Percentiles rank a stretch among this genome's conserved stretches.
phyloP scores from a whole-genome alignment of 805 yeast species.

The Cyberlindnera mycetangii region DNA sequence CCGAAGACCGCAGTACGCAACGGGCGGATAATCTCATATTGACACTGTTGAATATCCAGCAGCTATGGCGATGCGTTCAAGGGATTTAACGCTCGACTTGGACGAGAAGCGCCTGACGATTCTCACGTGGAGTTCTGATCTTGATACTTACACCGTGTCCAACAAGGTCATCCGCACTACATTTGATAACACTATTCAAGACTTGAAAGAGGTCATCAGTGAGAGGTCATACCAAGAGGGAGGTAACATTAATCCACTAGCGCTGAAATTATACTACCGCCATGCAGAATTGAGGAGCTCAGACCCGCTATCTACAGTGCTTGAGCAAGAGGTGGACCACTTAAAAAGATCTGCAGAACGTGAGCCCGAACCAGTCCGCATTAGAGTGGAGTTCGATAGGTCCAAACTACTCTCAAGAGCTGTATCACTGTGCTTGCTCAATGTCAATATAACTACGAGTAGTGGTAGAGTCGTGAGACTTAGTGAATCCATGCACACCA shows the following conservation, averaged over 20 bases:
- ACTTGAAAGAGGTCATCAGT: constrained; percentile 24
- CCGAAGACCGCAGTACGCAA: not conserved
- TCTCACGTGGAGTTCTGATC: constrained; percentile 24
- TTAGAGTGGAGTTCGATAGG: constrained; percentile 23
- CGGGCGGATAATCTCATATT: not conserved
- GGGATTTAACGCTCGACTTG: constrained; percentile 23
- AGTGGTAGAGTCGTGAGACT: constrained; percentile 18
- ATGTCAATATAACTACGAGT: constrained; percentile 19
- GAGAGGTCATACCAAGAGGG: constrained; percentile 17
- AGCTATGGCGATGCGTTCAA: constrained; percentile 18
- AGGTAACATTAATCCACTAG: constrained; percentile 19
- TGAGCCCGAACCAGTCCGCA: constrained; percentile 13
- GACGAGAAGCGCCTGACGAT: constrained; percentile 13
- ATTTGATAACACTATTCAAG: constrained; percentile 26
- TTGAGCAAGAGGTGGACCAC: constrained; percentile 13
- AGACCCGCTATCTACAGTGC: constrained; percentile 16
- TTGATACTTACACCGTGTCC: constrained; percentile 13
- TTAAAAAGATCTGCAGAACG: not conserved
- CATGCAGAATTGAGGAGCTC: constrained; percentile 15
- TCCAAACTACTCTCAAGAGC: constrained; percentile 5
- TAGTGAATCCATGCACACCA: constrained; percentile 15
- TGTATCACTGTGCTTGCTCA: constrained; percentile 16
- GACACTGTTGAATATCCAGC: not conserved
- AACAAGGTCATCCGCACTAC: constrained; percentile 23
- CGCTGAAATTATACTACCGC: constrained; percentile 14